Conservation (phyloP, 371 early-diverging fungal species). For the Haplosporangium sp. region DNA sequence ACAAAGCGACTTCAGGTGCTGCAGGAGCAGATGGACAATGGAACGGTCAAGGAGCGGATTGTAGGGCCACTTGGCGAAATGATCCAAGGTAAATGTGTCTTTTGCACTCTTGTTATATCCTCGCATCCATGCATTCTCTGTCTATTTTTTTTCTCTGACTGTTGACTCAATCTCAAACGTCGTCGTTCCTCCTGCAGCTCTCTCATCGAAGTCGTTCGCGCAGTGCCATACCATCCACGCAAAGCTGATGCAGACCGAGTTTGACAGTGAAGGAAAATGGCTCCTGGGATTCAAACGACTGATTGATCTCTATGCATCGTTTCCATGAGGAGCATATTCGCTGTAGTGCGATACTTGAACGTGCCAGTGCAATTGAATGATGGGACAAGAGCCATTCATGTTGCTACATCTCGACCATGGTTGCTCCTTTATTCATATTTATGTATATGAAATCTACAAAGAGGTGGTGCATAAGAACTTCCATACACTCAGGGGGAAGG, state of each 20-base stretch:
- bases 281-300: conserved; percentile 74
- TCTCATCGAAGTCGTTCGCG: conserved; percentile 49
- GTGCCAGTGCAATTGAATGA: not conserved
- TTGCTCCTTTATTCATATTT: too few relatives aligned
- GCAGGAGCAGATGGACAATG: conserved; percentile 65
- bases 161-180: not conserved
- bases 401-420: too few relatives aligned
- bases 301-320: conserved; percentile 59
- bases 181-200: conserved; percentile 12
- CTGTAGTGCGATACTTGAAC: not conserved
- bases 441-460: not conserved
- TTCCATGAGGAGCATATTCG: not conserved
- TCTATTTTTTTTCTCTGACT: not conserved
- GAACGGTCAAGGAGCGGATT: conserved; percentile 61
- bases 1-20: conserved; percentile 63
- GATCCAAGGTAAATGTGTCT: conserved; percentile 33
- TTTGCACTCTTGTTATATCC: not conserved
- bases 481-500: too few relatives aligned
- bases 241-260: conserved; percentile 72
- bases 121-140: not conserved
- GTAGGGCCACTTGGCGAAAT: conserved; percentile 54
- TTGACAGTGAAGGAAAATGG: conserved; percentile 73
- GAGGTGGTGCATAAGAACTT: too few relatives aligned
- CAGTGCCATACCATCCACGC: conserved; percentile 66
- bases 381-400: not conserved